Evolutionary conservation across 2,329 filamentous ascomycete genomes (phyloP).

Genomic region (Capronia coronata): DNA sequence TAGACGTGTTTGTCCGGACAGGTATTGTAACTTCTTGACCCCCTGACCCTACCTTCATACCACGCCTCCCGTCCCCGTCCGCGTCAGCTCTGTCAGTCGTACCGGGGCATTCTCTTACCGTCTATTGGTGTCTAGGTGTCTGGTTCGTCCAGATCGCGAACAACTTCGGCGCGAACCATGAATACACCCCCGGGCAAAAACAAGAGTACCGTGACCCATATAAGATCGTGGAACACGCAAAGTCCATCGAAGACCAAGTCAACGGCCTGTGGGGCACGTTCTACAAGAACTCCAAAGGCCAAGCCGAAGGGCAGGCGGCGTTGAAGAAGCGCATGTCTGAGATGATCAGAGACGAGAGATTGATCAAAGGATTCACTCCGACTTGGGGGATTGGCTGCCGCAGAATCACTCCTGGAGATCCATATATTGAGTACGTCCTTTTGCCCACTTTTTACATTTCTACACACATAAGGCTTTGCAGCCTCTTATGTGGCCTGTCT

Average conservation of each 20-base stretch:
- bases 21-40: too few relatives aligned
- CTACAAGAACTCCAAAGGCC: slow-evolving; percentile 39
- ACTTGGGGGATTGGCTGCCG: slow-evolving; percentile 43
- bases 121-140: slow-evolving; percentile 18
- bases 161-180: slow-evolving; percentile 42
- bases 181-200: slow-evolving; percentile 40
- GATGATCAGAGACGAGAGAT: slow-evolving; percentile 46
- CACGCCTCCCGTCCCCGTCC: background rate
- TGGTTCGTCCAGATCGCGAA: slow-evolving; percentile 41
- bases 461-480: too few relatives aligned
- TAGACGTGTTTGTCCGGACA: slow-evolving; percentile 44
- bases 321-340: slow-evolving; percentile 44
- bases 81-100: too few relatives aligned
- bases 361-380: slow-evolving; percentile 44
- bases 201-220: slow-evolving; percentile 38
- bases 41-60: too few relatives aligned
- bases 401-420: slow-evolving; percentile 45
- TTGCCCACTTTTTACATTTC: too few relatives aligned
- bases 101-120: too few relatives aligned
- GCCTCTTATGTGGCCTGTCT: too few relatives aligned
- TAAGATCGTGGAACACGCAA: slow-evolving; percentile 40
- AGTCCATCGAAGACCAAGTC: slow-evolving; percentile 43
- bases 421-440: slow-evolving; percentile 39
- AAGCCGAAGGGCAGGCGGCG: slow-evolving; percentile 36
- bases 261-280: slow-evolving; percentile 46